These are phyloP conservation scores for Lachancea fermentati DNA, from an alignment of 805 yeast species.

Conservation along the genomic window DNA sequence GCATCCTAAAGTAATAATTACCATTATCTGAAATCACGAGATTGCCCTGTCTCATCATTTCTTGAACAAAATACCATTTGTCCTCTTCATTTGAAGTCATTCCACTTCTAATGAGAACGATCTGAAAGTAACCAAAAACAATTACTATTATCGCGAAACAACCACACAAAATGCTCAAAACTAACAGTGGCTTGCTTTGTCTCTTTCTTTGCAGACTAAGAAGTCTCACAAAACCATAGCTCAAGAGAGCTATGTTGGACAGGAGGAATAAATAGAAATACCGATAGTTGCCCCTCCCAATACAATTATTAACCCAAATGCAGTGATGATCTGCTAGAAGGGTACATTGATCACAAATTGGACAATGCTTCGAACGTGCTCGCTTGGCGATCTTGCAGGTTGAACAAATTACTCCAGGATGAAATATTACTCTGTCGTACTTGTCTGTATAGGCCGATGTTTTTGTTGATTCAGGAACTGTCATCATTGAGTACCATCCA, in stretches of 20 bases:
- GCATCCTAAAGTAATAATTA: constrained; percentile 6
- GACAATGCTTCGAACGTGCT: constrained; percentile 73
- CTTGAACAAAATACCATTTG: constrained; percentile 65
- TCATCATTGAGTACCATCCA: constrained; percentile 20
- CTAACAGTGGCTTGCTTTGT: constrained; percentile 23
- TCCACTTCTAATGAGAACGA: constrained; percentile 52
- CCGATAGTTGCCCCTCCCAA: constrained; percentile 59
- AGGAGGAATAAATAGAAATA: constrained; percentile 55
- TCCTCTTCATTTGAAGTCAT: constrained; percentile 70
- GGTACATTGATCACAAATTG: constrained; percentile 59
- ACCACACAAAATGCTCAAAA: constrained; percentile 41
- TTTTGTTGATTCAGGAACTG: constrained; percentile 15
- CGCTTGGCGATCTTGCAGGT: constrained; percentile 62
- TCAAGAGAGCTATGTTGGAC: constrained; percentile 40
- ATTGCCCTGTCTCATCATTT: constrained; percentile 39
- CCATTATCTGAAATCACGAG: constrained; percentile 24
- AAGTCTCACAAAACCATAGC: constrained; percentile 39
- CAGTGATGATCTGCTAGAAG: constrained; percentile 71
- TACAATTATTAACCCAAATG: constrained; percentile 66
- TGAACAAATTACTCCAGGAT: constrained; percentile 43
- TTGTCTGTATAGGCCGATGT: constrained; percentile 6
- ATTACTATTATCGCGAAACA: constrained; percentile 40
- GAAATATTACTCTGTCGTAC: constrained; percentile 50
- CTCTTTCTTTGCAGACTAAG: constrained; percentile 10
- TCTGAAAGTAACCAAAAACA: constrained; percentile 42